These are phyloP conservation scores for Aspergillus pseudonomiae DNA, from an alignment of 2,329 filamentous ascomycete species.

Conservation along the genomic window DNA sequence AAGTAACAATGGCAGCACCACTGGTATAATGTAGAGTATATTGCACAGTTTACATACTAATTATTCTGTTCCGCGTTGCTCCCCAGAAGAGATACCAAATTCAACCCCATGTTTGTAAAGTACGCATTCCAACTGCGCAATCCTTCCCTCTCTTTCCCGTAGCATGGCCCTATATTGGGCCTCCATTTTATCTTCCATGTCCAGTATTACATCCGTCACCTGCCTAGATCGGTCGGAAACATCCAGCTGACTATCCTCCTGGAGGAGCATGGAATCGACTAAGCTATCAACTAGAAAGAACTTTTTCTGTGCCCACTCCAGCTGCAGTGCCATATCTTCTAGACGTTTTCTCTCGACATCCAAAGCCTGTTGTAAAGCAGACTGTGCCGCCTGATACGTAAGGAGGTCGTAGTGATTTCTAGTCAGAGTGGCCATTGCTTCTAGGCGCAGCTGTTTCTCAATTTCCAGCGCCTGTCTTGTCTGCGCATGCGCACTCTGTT, in stretches of 20 bases:
- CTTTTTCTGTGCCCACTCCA: conserved; percentile 10
- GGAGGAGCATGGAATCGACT: conserved; percentile 9
- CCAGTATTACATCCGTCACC: conserved; percentile 10
- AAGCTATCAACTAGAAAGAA: conserved; percentile 9
- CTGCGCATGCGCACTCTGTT: background rate
- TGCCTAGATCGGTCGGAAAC: conserved; percentile 7
- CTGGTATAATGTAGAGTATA: background rate
- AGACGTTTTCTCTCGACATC: background rate
- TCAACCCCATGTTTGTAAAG: background rate
- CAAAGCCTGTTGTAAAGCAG: background rate
- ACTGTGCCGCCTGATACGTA: background rate
- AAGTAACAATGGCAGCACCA: too few relatives aligned
- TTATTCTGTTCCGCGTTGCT: background rate
- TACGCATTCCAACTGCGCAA: background rate
- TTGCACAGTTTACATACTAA: too few relatives aligned
- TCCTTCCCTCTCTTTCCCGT: background rate
- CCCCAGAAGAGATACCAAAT: background rate
- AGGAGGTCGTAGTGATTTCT: background rate
- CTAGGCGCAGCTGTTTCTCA: background rate
- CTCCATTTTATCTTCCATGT: conserved; percentile 11
- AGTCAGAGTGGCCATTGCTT: background rate
- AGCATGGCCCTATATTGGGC: conserved; percentile 3
- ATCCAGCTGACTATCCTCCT: conserved; percentile 9
- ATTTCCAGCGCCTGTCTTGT: background rate
- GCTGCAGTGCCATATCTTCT: conserved; percentile 6